Percentiles rank a stretch among this genome's conserved stretches.
Conservation (phyloP, 2,329 filamentous ascomycete genomes). For the Colletotrichum camelliae region DNA sequence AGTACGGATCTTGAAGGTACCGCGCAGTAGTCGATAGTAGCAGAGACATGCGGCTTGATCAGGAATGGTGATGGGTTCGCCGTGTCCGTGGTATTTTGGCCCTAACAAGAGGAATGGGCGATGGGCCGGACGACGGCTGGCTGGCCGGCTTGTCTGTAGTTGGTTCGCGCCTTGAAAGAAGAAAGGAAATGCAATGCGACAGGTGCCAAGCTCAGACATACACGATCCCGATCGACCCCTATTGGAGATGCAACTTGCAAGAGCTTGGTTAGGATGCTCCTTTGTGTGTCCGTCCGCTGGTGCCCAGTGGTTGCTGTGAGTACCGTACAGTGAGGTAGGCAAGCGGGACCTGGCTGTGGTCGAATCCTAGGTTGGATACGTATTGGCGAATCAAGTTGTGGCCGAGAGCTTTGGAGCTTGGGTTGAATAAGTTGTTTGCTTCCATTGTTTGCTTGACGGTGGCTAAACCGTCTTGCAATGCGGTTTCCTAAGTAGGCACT, state of each 20-base stretch:
- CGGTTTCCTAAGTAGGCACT: not conserved
- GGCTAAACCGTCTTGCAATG: not conserved
- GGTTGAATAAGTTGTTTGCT: not conserved
- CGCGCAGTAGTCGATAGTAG: not conserved
- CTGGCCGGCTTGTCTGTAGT: not conserved
- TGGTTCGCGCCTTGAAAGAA: not conserved
- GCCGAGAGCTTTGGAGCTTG: not conserved
- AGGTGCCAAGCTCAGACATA: not conserved
- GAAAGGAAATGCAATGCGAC: not conserved
- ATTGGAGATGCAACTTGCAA: not conserved
- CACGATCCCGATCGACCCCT: not conserved
- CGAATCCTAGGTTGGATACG: not conserved
- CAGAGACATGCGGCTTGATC: not conserved
- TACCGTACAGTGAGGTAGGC: not conserved
- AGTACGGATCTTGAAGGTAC: not conserved
- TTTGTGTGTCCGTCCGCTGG: not conserved
- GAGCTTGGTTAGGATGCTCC: not conserved
- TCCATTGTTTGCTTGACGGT: not conserved
- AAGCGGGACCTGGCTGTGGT: not conserved
- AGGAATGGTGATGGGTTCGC: conserved; percentile 1
- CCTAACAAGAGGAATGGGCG: not conserved
- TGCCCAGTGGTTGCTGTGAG: not conserved
- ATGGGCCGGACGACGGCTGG: not conserved
- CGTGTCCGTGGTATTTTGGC: not conserved
- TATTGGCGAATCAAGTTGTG: not conserved